A percentile compares a stretch with the other conserved stretches of the same genome.
These are phyloP conservation scores for Hypoxylon rickii DNA, from an alignment of 495 filamentous ascomycete genomes.

Conservation along the genomic window DNA sequence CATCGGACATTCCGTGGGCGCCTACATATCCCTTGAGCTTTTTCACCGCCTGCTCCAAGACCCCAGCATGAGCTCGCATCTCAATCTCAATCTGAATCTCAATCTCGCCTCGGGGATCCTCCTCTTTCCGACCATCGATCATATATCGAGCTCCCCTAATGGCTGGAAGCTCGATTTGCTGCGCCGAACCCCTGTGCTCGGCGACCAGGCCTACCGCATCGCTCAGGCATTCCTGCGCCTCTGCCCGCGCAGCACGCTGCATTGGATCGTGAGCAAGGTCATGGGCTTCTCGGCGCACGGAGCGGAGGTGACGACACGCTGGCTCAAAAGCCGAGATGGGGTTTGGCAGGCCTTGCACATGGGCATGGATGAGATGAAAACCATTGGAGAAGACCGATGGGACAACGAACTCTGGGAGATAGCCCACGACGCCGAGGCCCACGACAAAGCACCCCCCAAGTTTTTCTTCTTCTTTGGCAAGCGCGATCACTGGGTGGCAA, in stretches of 20 bases:
- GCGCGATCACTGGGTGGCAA: slow-evolving; percentile 81
- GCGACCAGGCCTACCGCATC: slow-evolving; percentile 56
- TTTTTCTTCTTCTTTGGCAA: slow-evolving; percentile 81
- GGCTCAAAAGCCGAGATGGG: slow-evolving; percentile 65
- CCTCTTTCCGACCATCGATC: slow-evolving; percentile 77
- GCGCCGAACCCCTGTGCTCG: slow-evolving; percentile 58
- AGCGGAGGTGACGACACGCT: slow-evolving; percentile 62
- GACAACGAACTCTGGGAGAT: slow-evolving; percentile 79
- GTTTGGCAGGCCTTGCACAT: slow-evolving; percentile 72
- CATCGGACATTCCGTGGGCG: slow-evolving; percentile 82
- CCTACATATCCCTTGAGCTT: slow-evolving; percentile 77
- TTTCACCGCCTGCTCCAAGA: slow-evolving; percentile 57
- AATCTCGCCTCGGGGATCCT: slow-evolving; percentile 60
- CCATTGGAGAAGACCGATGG: slow-evolving; percentile 80
- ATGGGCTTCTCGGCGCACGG: slow-evolving; percentile 62
- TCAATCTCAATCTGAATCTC: slow-evolving; percentile 31
- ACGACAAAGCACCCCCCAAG: slow-evolving; percentile 47
- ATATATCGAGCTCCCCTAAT: slow-evolving; percentile 68
- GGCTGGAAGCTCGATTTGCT: slow-evolving; percentile 63
- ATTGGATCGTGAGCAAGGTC: slow-evolving; percentile 49
- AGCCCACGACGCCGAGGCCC: slow-evolving; percentile 44
- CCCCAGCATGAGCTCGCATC: slow-evolving; percentile 1
- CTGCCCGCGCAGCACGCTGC: slow-evolving; percentile 49
- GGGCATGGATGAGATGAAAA: slow-evolving; percentile 70
- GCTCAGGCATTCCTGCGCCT: slow-evolving; percentile 53